phyloP scores from a whole-genome alignment of 345 rosid genomes.

The Lepidium africanum region DNA sequence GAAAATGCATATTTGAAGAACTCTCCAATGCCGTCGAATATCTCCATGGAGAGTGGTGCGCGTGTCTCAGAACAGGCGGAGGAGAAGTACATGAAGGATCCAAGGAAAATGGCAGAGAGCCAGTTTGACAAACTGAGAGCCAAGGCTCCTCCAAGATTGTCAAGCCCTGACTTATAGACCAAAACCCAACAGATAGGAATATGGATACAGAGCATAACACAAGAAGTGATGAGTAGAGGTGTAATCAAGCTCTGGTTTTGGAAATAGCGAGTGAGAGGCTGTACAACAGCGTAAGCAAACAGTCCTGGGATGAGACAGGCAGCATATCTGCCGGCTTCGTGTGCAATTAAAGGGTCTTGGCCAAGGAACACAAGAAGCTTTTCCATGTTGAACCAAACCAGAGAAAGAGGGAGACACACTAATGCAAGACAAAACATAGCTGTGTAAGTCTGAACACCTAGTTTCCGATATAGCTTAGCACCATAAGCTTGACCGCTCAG shows the following conservation, averaged over 20 bases:
- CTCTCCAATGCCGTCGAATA: constrained; percentile 41
- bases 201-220: constrained; percentile 34
- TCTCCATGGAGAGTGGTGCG: constrained; percentile 32
- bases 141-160: constrained; percentile 42
- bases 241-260: constrained; percentile 45
- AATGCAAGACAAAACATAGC: constrained; percentile 44
- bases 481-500: constrained; percentile 75
- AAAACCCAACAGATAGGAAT: constrained; percentile 45
- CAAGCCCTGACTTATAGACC: constrained; percentile 41
- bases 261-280: constrained; percentile 43
- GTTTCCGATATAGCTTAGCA: constrained; percentile 44
- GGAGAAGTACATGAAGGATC: constrained; percentile 35
- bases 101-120: constrained; percentile 41
- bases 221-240: constrained; percentile 42
- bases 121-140: constrained; percentile 44
- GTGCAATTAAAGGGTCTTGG: constrained; percentile 51
- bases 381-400: constrained; percentile 48
- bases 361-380: constrained; percentile 40
- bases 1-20: constrained; percentile 56
- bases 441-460: constrained; percentile 51
- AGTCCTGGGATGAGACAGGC: constrained; percentile 52
- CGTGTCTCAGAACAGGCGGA: constrained; percentile 39
- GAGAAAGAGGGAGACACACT: constrained; percentile 47
- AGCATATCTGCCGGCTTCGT: constrained; percentile 42
- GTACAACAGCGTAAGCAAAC: constrained; percentile 44